phyloP scores from a whole-genome alignment of 495 filamentous ascomycete species.

The Thozetella sp. region DNA sequence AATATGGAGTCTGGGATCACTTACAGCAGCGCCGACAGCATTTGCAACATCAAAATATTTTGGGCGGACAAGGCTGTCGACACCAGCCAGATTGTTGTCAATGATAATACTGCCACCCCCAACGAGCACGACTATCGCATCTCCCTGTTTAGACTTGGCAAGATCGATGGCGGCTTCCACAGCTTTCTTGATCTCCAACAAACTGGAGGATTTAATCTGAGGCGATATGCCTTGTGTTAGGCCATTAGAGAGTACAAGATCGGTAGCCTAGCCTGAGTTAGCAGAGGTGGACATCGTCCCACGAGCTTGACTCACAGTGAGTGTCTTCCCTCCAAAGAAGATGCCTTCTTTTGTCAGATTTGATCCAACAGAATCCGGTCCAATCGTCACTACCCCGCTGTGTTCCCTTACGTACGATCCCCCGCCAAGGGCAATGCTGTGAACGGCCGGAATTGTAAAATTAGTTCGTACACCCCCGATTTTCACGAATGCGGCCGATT shows the following conservation, averaged over 20 bases:
- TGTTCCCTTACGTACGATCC: neutral
- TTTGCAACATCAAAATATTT: neutral
- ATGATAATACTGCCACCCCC: neutral
- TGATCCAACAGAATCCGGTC: neutral
- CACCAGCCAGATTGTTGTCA: neutral
- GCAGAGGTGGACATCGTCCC: too few species aligned
- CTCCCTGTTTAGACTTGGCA: neutral
- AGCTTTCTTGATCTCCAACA: neutral
- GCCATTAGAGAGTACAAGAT: neutral
- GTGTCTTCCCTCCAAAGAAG: neutral
- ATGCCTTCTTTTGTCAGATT: neutral
- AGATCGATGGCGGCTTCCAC: neutral
- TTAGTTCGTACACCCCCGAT: neutral
- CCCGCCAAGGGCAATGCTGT: neutral
- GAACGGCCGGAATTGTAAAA: neutral
- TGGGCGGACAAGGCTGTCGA: neutral
- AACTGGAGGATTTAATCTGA: neutral
- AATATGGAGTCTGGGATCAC: neutral
- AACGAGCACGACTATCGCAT: neutral
- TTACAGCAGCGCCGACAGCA: neutral
- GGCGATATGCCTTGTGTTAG: neutral
- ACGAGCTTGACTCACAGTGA: neutral
- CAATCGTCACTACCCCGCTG: neutral
- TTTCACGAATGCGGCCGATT: neutral
- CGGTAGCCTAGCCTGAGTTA: neutral